Evolutionary conservation across 164 flowering plant species (phyloP).

Genomic region (Umbellularia californica): DNA sequence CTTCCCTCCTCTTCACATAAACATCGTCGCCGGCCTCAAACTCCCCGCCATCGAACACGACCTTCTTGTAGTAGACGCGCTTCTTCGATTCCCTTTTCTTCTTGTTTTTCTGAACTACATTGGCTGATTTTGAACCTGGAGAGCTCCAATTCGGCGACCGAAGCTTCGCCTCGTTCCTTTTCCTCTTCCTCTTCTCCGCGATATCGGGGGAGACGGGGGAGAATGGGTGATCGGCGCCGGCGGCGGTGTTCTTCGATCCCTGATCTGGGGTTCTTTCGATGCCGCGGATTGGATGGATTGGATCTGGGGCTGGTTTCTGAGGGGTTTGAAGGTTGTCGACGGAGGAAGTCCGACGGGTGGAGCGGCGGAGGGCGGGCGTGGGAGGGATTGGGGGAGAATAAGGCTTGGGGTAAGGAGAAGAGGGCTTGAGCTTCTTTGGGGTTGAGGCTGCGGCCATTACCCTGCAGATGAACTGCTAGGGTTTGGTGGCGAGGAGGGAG

Average conservation of each 20-base stretch:
- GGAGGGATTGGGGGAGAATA: slow-evolving; percentile 13
- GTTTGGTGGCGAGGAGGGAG: background rate
- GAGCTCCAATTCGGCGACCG: background rate
- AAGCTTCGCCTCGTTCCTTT: slow-evolving; percentile 1
- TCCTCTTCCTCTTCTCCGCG: slow-evolving; percentile 12
- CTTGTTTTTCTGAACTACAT: background rate
- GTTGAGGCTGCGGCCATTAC: slow-evolving; percentile 15
- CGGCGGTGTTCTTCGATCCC: background rate
- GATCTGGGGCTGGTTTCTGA: background rate
- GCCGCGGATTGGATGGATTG: background rate
- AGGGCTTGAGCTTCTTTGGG: slow-evolving; percentile 4
- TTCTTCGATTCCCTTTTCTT: slow-evolving; percentile 11
- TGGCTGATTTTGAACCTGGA: background rate
- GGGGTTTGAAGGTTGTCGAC: background rate
- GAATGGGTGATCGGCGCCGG: background rate
- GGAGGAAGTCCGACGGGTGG: slow-evolving; percentile 4
- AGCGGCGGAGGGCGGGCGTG: slow-evolving; percentile 17
- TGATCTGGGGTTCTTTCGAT: background rate
- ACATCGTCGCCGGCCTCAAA: slow-evolving; percentile 83
- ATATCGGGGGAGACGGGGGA: slow-evolving; percentile 17
- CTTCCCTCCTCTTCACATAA: slow-evolving; percentile 88
- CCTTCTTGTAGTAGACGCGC: slow-evolving; percentile 66
- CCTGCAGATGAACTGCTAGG: slow-evolving; percentile 1
- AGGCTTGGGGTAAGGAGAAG: slow-evolving; percentile 1
- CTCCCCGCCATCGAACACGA: slow-evolving; percentile 69